These are phyloP conservation scores for Colletotrichum sp. DNA, from an alignment of 2,329 filamentous ascomycete genomes.

Conservation along the genomic window DNA sequence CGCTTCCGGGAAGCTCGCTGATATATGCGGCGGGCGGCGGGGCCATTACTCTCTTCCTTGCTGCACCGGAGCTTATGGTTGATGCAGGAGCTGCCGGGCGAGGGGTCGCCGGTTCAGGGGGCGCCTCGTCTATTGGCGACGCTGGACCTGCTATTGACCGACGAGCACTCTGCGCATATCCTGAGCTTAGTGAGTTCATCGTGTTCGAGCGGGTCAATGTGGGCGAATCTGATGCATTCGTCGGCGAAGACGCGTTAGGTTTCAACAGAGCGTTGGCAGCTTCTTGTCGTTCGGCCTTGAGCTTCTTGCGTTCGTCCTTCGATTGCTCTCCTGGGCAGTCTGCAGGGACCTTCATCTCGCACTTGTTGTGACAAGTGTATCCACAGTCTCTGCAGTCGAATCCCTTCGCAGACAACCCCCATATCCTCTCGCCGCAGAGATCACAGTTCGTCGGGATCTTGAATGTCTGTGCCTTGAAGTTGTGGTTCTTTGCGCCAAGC, in stretches of 20 bases:
- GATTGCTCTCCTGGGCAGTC: conserved; percentile 92
- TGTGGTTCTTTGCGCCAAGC: conserved; percentile 90
- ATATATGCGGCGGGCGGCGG: conserved; percentile 86
- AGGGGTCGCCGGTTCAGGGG: conserved; percentile 40
- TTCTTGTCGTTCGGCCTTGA: conserved; percentile 86
- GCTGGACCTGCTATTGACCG: conserved; percentile 70
- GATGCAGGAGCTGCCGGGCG: conserved; percentile 24
- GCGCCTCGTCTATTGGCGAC: conserved; percentile 54
- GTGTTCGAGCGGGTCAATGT: conserved; percentile 81
- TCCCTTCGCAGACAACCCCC: conserved; percentile 95
- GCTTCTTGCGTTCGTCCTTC: conserved; percentile 94
- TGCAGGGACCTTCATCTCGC: conserved; percentile 97
- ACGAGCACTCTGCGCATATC: conserved; percentile 80
- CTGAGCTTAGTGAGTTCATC: conserved; percentile 88
- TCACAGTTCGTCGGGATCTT: conserved; percentile 99
- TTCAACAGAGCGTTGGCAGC: conserved; percentile 68
- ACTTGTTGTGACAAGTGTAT: conserved; percentile 98
- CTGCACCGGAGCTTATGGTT: conserved; percentile 29
- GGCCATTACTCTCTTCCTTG: conserved; percentile 76
- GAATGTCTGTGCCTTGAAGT: conserved; percentile 98
- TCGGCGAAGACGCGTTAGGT: conserved; percentile 40
- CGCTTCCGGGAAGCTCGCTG: conserved; percentile 64
- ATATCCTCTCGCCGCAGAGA: conserved; percentile 93
- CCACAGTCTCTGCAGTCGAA: conserved; percentile 96
- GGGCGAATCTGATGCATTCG: conserved; percentile 65